phyloP scores from a whole-genome alignment of 176 grass and related monocot genomes.

The Hyparrhenia diplandra region DNA sequence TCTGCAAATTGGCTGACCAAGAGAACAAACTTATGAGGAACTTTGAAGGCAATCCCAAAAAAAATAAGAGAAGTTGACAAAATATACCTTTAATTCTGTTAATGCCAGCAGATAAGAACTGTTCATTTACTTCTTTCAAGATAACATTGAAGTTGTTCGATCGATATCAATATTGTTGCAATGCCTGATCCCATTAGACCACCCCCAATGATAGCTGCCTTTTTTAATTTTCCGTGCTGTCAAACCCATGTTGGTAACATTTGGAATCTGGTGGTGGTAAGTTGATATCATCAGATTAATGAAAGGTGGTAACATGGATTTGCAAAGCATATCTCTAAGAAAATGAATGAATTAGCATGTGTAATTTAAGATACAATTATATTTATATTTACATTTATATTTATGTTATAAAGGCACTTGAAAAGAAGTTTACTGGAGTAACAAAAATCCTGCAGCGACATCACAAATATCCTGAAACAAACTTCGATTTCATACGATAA shows the following conservation, averaged over 20 bases:
- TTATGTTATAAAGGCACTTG: neutral
- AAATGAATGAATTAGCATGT: neutral
- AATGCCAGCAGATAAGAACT: constrained; percentile 55
- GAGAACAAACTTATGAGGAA: constrained; percentile 19
- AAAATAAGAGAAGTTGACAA: neutral
- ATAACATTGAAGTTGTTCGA: constrained; percentile 58
- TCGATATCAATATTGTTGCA: constrained; percentile 65
- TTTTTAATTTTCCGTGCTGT: constrained; percentile 65
- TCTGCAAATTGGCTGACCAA: constrained; percentile 68
- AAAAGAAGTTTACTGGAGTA: neutral
- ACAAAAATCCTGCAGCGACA: neutral
- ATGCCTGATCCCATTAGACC: constrained; percentile 90
- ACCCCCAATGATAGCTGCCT: constrained; percentile 65
- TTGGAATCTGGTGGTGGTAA: constrained; percentile 51
- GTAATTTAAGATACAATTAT: neutral
- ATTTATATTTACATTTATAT: neutral
- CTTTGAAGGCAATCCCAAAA: constrained; percentile 1
- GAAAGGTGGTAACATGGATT: neutral
- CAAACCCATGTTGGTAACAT: constrained; percentile 63
- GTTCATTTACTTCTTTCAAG: constrained; percentile 80
- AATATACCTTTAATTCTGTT: constrained; percentile 70
- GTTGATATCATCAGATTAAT: constrained; percentile 22
- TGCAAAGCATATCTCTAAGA: neutral
- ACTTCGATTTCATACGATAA: neutral
- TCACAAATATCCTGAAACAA: neutral